These are phyloP conservation scores for Torrubiellomyces zombiae DNA, from an alignment of 2,329 filamentous ascomycete genomes.

Conservation along the genomic window DNA sequence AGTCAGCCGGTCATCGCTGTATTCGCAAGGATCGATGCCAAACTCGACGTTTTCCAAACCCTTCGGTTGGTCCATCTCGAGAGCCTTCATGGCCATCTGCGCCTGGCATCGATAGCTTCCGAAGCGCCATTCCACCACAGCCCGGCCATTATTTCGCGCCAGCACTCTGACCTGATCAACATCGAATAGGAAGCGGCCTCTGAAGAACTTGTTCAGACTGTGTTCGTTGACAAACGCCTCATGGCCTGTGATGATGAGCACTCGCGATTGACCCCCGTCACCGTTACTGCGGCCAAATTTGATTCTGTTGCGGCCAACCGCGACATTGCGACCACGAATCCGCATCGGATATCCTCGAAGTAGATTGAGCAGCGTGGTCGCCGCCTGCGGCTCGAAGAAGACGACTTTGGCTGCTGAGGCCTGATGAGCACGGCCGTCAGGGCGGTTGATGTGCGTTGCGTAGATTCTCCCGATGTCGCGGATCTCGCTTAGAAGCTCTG, in stretches of 20 bases:
- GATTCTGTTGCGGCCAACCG: slow-evolving; percentile 31
- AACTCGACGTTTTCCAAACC: slow-evolving; percentile 22
- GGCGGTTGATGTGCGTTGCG: slow-evolving; percentile 33
- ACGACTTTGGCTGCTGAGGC: slow-evolving; percentile 31
- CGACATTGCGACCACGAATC: slow-evolving; percentile 19
- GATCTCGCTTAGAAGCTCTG: slow-evolving; percentile 26
- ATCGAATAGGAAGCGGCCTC: slow-evolving; percentile 26
- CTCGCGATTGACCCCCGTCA: slow-evolving; percentile 22
- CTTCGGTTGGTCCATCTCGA: slow-evolving; percentile 17
- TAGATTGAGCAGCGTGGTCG: slow-evolving; percentile 14
- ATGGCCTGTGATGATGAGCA: slow-evolving; percentile 32
- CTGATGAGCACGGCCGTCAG: slow-evolving; percentile 18
- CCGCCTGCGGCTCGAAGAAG: slow-evolving; percentile 26
- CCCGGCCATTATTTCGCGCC: slow-evolving; percentile 9
- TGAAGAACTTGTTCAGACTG: slow-evolving; percentile 24
- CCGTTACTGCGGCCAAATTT: slow-evolving; percentile 17
- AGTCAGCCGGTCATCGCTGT: slow-evolving; percentile 14
- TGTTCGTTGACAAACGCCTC: slow-evolving; percentile 24
- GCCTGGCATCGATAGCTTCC: slow-evolving; percentile 39
- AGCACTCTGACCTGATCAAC: slow-evolving; percentile 24
- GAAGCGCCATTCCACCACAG: slow-evolving; percentile 33
- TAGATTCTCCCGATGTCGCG: slow-evolving; percentile 31
- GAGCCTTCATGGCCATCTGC: slow-evolving; percentile 26
- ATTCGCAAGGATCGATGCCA: slow-evolving; percentile 21
- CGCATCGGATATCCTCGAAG: slow-evolving; percentile 14